Evolutionary conservation across 2,329 filamentous ascomycete genomes (phyloP).

Genomic region (Helicocarpus griseus): DNA sequence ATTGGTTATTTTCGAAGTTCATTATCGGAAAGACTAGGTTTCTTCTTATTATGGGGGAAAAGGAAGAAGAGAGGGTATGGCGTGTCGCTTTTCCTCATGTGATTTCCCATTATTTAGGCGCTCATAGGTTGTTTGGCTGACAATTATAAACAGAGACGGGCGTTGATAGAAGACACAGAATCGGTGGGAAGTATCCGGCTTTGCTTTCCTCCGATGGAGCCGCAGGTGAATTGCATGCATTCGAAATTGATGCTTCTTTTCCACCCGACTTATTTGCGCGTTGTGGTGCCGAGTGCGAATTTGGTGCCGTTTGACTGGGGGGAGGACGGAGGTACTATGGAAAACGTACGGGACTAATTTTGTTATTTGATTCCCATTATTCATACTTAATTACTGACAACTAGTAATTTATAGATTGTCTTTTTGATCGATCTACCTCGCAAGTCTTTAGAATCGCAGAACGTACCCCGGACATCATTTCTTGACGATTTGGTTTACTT

Average conservation of each 20-base stretch:
- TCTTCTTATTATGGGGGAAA: conserved; percentile 54
- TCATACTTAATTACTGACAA: too few relatives aligned
- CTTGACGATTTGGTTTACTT: conserved; percentile 62
- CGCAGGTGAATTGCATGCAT: conserved; percentile 68
- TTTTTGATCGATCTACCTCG: conserved; percentile 86
- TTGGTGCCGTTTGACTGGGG: conserved; percentile 84
- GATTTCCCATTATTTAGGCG: not conserved
- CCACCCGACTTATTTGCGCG: conserved; percentile 59
- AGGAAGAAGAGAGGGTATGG: conserved; percentile 37
- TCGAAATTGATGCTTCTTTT: conserved; percentile 91
- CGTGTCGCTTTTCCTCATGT: not conserved
- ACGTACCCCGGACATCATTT: conserved; percentile 43
- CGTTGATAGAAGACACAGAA: conserved; percentile 31
- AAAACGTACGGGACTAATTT: conserved; percentile 51
- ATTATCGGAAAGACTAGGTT: conserved; percentile 51
- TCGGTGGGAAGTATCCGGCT: conserved; percentile 47
- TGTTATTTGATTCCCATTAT: conserved; percentile 9
- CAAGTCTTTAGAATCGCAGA: conserved; percentile 21
- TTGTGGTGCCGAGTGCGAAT: conserved; percentile 84
- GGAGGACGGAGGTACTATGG: conserved; percentile 69
- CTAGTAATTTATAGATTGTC: too few relatives aligned
- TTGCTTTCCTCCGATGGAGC: conserved; percentile 75
- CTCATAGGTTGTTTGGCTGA: not conserved
- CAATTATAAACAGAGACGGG: conserved; percentile 23
- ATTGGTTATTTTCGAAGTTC: conserved; percentile 68